Conservation (phyloP, 208 protist species). For the Acanthamoeba quina region DNA sequence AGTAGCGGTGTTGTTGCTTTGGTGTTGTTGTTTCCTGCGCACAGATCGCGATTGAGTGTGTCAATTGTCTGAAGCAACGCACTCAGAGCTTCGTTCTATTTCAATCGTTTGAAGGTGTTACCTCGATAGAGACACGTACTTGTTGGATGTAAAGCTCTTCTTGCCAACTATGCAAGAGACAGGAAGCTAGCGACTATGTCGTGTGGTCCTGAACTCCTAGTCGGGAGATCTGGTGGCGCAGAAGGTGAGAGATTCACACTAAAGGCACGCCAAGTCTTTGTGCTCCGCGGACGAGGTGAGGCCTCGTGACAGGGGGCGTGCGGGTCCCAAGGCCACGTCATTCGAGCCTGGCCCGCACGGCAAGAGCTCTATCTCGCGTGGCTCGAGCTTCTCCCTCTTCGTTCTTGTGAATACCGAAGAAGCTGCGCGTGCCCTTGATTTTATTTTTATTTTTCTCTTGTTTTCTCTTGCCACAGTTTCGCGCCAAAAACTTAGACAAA, state of each 20-base stretch:
- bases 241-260: conserved; percentile 28
- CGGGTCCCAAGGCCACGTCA: neutral
- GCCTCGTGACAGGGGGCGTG: neutral
- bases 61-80: neutral
- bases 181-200: no score
- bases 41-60: neutral
- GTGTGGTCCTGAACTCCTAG: neutral
- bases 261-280: conserved; percentile 9
- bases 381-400: neutral
- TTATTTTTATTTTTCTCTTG: neutral
- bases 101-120: no score
- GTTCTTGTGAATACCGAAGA: conserved; percentile 17
- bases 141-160: neutral
- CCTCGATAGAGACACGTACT: neutral
- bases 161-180: no score
- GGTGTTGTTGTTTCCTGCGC: neutral
- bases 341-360: neutral
- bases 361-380: conserved; percentile 10
- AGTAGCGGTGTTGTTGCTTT: neutral
- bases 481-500: no score
- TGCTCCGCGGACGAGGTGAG: neutral
- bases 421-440: neutral
- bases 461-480: neutral
- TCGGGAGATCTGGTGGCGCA: neutral
- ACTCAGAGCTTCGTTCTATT: no score